Evolutionary conservation across 2,329 filamentous ascomycete species (phyloP), one percentile per base, ranked within the genome.

Genomic region (Onygenales sp.): DNA sequence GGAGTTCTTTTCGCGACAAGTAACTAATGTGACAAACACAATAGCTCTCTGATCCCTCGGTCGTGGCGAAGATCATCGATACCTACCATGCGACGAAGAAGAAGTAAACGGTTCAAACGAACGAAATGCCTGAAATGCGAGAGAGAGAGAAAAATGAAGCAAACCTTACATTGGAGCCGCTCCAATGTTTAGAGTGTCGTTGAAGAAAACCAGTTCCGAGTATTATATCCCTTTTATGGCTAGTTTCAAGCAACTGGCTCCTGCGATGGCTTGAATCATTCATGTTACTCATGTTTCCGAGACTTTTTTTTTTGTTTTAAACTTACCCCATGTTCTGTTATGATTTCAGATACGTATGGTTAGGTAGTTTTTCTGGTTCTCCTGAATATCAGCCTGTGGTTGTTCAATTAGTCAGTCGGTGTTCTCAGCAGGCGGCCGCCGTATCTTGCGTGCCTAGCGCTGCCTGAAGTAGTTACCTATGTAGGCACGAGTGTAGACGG

Each of bases 31-130:
- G 49, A 33, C 37, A 31, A 31, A 14, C 48, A 40, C 34, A 4
- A 10, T 61, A 94, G 85, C 81, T 97, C 51, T 93, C 89, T 56
- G 91, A 98, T 70, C 93, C 93, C 46, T 82, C 77, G 56, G 85
- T 97, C 27, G 92, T 98, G 31, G 83, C 86, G 47, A 92, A 85
- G 75, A 96, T 98, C 67, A 95, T 97, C 68, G 74, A 81, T 58
- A 82, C 79, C 46, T 92, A 96, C 51, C 86, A 92, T 52, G 62
- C 65, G 48, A 64, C 70, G 37, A 69, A 69, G 56, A 70, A 69
- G 62, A 74, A 71, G 61, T 73, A 63, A 61, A 45, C 34, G 40
- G 27, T 17, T 48, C 11, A 10, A 8, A 39, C 33, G 21, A 49
- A 49, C 39, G 47, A 49, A 39, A 49, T 40, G 14, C 36, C 36